Conservation (phyloP, 1,139 yeast genomes). For the Candida pseudoviswanathii region DNA sequence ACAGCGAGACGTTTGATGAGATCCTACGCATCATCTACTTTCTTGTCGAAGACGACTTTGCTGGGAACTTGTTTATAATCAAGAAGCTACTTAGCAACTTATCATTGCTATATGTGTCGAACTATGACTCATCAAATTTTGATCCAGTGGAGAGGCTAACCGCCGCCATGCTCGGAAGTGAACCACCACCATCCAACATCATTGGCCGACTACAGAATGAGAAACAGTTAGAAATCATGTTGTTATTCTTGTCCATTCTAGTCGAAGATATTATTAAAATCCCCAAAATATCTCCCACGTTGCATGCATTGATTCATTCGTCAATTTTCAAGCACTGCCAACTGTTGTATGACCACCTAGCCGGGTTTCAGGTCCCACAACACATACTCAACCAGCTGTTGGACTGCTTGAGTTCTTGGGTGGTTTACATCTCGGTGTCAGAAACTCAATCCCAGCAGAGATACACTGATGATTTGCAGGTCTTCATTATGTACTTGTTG, state of each 20-base stretch:
- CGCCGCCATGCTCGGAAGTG: neutral
- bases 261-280: slow-evolving; percentile 56
- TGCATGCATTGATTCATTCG: slow-evolving; percentile 17
- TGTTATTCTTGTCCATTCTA: slow-evolving; percentile 49
- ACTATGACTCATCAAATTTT: slow-evolving; percentile 22
- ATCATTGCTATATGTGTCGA: slow-evolving; percentile 48
- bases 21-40: slow-evolving; percentile 6
- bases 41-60: slow-evolving; percentile 10
- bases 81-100: slow-evolving; percentile 52
- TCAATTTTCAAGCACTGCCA: slow-evolving; percentile 12
- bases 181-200: neutral
- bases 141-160: slow-evolving; percentile 12
- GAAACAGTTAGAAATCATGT: slow-evolving; percentile 15
- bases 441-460: slow-evolving; percentile 39
- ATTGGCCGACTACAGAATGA: slow-evolving; percentile 3
- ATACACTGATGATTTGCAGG: slow-evolving; percentile 25
- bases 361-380: slow-evolving; percentile 3
- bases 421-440: slow-evolving; percentile 34
- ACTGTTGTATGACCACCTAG: slow-evolving; percentile 11
- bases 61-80: slow-evolving; percentile 26
- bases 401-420: slow-evolving; percentile 37
- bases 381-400: slow-evolving; percentile 22
- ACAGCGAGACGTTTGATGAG: slow-evolving; percentile 12
- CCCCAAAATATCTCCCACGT: slow-evolving; percentile 19
- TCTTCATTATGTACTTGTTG: slow-evolving; percentile 22